Conservation (phyloP, 2,329 filamentous ascomycete genomes). For the Cytospora schulzeri region DNA sequence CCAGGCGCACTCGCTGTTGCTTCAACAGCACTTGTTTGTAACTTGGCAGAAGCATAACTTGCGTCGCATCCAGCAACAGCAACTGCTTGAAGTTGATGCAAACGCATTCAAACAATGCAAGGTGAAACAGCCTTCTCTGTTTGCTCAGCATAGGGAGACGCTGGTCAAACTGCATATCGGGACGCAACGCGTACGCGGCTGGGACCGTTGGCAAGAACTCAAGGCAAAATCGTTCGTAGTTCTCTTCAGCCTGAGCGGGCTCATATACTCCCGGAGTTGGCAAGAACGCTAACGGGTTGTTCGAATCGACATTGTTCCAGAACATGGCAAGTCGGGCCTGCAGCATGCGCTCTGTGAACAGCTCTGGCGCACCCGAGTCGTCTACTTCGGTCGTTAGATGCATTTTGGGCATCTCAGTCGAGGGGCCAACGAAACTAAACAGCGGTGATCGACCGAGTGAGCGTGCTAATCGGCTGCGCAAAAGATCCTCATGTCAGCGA, state of each 20-base stretch:
- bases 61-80: neutral
- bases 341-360: constrained; percentile 2
- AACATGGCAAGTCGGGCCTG: neutral
- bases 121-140: neutral
- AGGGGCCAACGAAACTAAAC: no score
- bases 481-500: no score
- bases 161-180: neutral
- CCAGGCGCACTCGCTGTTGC: neutral
- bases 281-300: no score
- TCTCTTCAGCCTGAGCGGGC: neutral
- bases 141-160: neutral
- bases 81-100: neutral
- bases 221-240: neutral
- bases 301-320: no score
- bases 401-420: no score
- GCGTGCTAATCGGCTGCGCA: no score
- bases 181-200: neutral
- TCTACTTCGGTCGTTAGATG: neutral
- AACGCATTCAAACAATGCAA: neutral
- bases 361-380: neutral
- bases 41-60: neutral
- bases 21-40: neutral
- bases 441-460: no score
- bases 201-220: neutral
- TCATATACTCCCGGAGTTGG: neutral